Base-by-base conservation (phyloP, 768 basidiomycete genomes). In the Phylloporus sp. region DNA sequence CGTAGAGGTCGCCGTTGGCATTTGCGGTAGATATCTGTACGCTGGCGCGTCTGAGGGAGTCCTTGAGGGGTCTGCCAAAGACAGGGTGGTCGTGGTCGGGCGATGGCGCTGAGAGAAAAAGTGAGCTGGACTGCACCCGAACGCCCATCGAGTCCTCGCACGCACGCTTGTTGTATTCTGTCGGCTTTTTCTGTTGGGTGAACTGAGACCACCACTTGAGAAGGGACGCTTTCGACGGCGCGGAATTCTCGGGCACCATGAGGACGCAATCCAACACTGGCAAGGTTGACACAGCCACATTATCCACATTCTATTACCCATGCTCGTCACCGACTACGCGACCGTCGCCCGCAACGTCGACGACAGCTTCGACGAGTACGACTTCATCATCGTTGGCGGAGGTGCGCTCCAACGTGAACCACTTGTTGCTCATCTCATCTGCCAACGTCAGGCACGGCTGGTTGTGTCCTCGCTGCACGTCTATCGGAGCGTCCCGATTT, bases 1-100 rank as follows among this genome's bases (percentile, higher is more conserved):
- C 86, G 62, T 88, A 90, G 15, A 90, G 75, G 54, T 88, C 82
- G 8, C 91, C 91, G 50, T 80, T 80, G 10, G 84, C 74, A 48
- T 86, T 87, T 6, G 89, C 84, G 13, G 93, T 95, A 9, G 87
- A 90, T 62, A 98, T 95, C 61, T 94, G 93, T 1, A 96, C 95
- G 57, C 81, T 86, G 14, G 95, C 95, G 64, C 86, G 86, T 57
- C 77, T 77, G 55, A 98, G 71, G 50, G 86, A 86, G 60, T 94
- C 89, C 56, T 78, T 78, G 59, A 97, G 79, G 2, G 91, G 83
- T 47, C 80, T 86, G 5, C 87, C 88, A 59, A 98, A 98, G 24
- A 98, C 91, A 7, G 76, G 69, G 63, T 71, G 71, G 54, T n/a
- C n/a, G n/a, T 63, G 60, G 51, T 68, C 71, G 49, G 62, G 64